Base-by-base conservation (phyloP, 2,329 filamentous ascomycete genomes). In the Fusarium cicatricum region DNA sequence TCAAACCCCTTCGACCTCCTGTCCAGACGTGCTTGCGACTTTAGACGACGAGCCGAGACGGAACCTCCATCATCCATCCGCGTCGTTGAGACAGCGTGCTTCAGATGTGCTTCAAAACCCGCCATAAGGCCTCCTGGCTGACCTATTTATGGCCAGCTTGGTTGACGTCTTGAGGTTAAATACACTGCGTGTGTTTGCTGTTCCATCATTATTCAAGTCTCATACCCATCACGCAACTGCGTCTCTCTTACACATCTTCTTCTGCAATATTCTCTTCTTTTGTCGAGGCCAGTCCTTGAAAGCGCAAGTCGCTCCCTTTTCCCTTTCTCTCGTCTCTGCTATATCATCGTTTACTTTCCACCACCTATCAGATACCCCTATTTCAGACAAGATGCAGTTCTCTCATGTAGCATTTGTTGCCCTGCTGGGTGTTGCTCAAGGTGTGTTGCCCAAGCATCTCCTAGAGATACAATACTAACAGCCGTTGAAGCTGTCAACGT, bases 321-420 rank as follows among this genome's bases (percentile, higher is more conserved):
- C 19, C 15, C 11, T 17, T 15, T 52, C 31, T 43, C 43, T 49
- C 45, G 19, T 47, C 44, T 60, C 50, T 33, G 55, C 40, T 33
- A 15, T 15, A 39, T n/a, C 26, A 23, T 41, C 19, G 19, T 26
- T 36, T 44, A 38, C 45, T 51, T 59, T 62, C 34, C 15, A 33
- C 21, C 32, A 54, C 69, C 62, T 65, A 58, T 52, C 23, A 58
- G 29, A 68, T 64, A 62, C 49, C 36, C 59, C 45, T 15, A 51
- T 33, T 21, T 68, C 75, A 83, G 77, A 37, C 38, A 63, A n/a
- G 60, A 86, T 86, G 84, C 78, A 81, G 58, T 80, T 83, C 75
- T 73, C 78, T 60, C 75, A 78, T 58, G 66, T 82, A 64, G 70
- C 75, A 61, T 68, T 82, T 34, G 72, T 81, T 59, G 77, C 81